Evolutionary conservation across 2,329 filamentous ascomycete genomes (phyloP).

Genomic region (Iodosphaeria phyllophila): DNA sequence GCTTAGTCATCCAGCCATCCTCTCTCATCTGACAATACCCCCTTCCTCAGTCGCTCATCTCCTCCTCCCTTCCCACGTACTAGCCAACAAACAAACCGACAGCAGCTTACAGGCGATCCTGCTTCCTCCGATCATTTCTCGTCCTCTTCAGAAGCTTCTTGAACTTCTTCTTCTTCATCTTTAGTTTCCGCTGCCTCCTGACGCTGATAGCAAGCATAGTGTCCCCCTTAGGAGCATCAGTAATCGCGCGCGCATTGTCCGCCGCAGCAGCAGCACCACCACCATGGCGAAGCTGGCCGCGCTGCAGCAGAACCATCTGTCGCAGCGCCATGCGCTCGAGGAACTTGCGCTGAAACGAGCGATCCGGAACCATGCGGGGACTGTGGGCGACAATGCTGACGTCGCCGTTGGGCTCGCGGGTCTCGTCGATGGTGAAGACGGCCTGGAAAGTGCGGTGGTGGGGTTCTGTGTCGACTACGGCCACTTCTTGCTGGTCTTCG

Average conservation of each 20-base stretch:
- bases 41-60: too few relatives aligned
- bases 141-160: conserved; percentile 97
- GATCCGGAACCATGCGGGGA: conserved; percentile 34
- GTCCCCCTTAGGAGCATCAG: too few relatives aligned
- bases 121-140: conserved; percentile 69
- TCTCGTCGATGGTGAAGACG: conserved; percentile 49
- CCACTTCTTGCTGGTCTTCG: conserved; percentile 17
- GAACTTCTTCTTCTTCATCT: conserved; percentile 99
- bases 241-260: too few relatives aligned
- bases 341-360: conserved; percentile 30
- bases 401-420: conserved; percentile 38
- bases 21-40: too few relatives aligned
- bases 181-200: conserved; percentile 77
- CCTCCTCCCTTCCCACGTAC: too few relatives aligned
- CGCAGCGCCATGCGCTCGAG: conserved; percentile 51
- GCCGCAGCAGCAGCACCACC: too few relatives aligned
- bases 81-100: too few relatives aligned
- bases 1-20: too few relatives aligned
- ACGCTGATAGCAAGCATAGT: conserved; percentile 74
- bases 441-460: conserved; percentile 42
- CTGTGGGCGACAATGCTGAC: conserved; percentile 42
- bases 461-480: conserved; percentile 16
- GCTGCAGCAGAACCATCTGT: conserved; percentile 39
- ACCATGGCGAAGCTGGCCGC: conserved; percentile 25
- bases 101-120: conserved; percentile 43